A percentile compares a stretch with the other conserved stretches of the same genome.
These are phyloP conservation scores for Hibiscus tridactylites DNA, from an alignment of 345 rosid genomes.

Conservation along the genomic window DNA sequence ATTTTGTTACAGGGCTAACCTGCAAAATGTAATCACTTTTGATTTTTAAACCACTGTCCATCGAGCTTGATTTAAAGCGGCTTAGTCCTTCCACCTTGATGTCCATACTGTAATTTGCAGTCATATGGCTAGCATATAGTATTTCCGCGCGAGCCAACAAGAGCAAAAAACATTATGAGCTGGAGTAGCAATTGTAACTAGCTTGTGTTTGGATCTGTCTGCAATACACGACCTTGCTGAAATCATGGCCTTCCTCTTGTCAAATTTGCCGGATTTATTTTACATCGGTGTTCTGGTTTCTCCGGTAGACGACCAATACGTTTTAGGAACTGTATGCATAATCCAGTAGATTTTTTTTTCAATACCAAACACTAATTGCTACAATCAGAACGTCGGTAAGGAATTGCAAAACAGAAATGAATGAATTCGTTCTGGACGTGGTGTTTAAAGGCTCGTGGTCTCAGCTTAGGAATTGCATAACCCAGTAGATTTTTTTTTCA, in stretches of 20 bases:
- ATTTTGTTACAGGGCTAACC: slow-evolving; percentile 25
- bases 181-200: neutral
- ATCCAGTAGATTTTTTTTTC: neutral
- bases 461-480: too few species aligned
- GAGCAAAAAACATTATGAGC: neutral
- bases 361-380: too few species aligned
- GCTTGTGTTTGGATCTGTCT: neutral
- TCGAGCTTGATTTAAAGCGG: neutral
- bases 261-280: neutral
- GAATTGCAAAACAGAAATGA: too few species aligned
- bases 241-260: neutral
- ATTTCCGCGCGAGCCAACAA: slow-evolving; percentile 3
- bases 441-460: too few species aligned
- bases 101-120: neutral
- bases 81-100: neutral
- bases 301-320: neutral
- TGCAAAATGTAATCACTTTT: neutral
- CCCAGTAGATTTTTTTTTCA: too few species aligned
- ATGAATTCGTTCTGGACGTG: too few species aligned
- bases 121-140: slow-evolving; percentile 7
- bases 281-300: neutral
- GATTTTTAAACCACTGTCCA: neutral
- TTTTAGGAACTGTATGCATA: neutral
- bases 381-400: too few species aligned
- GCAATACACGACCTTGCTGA: neutral